phyloP scores from a whole-genome alignment of 306 rosid species.

The Dicorynia guianensis region DNA sequence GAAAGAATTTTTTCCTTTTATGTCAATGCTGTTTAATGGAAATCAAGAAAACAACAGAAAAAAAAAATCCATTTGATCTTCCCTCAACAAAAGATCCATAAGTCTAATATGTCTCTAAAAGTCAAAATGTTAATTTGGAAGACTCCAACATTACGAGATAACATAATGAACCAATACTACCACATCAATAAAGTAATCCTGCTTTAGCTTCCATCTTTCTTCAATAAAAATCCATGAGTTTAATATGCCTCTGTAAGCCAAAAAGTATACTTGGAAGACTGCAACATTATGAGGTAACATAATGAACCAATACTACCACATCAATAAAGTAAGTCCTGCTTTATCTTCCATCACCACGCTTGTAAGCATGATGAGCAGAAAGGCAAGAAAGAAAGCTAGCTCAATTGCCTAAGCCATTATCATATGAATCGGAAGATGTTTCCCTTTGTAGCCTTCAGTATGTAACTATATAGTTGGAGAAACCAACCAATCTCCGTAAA shows the following conservation, averaged over 20 bases:
- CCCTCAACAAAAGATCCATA: not conserved
- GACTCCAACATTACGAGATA: constrained; percentile 1
- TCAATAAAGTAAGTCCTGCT: constrained; percentile 6
- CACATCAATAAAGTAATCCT: constrained; percentile 21
- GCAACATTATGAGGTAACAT: constrained; percentile 6
- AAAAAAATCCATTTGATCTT: constrained; percentile 20
- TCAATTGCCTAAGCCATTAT: constrained; percentile 4
- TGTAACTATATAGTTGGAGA: constrained; percentile 12
- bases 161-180: constrained; percentile 10
- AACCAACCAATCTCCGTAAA: constrained; percentile 21
- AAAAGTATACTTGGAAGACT: constrained; percentile 9
- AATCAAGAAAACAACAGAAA: not conserved
- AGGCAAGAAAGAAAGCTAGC: constrained; percentile 11
- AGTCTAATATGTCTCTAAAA: constrained; percentile 2
- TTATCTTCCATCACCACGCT: constrained; percentile 13
- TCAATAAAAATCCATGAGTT: no score
- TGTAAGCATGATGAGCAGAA: constrained; percentile 27
- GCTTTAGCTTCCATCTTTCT: constrained; percentile 15
- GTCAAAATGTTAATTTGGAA: constrained; percentile 11
- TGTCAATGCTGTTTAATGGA: no score
- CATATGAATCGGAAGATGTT: constrained; percentile 7
- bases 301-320: constrained; percentile 10
- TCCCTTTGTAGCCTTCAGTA: constrained; percentile 8
- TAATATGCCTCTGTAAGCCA: no score
- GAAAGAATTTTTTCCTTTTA: no score